These are phyloP conservation scores for Cladosporium sp. DNA, from an alignment of 2,329 filamentous ascomycete species.

Conservation along the genomic window DNA sequence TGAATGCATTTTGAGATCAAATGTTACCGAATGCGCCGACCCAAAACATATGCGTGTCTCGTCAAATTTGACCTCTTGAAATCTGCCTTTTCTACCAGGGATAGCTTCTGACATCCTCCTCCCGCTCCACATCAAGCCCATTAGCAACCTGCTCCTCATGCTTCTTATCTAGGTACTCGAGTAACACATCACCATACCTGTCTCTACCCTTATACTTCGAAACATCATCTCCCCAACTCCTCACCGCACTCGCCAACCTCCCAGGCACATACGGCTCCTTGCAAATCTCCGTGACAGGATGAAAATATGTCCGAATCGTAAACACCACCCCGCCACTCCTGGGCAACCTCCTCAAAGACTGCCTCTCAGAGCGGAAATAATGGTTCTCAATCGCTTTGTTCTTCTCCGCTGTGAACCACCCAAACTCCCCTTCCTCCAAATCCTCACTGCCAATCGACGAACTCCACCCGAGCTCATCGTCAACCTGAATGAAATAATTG, in stretches of 20 bases:
- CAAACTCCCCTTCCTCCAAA: constrained; percentile 43
- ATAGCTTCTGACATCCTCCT: constrained; percentile 59
- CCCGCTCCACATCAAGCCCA: constrained; percentile 53
- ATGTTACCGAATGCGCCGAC: no score
- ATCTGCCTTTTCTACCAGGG: constrained; percentile 46
- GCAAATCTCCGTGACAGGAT: constrained; percentile 63
- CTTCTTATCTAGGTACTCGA: constrained; percentile 71
- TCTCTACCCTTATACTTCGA: constrained; percentile 73
- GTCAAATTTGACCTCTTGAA: no score
- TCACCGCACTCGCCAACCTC: constrained; percentile 68
- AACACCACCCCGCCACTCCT: constrained; percentile 55
- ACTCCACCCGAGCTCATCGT: constrained; percentile 72
- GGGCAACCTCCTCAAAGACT: constrained; percentile 59
- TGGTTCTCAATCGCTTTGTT: constrained; percentile 68
- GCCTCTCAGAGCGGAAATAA: constrained; percentile 72
- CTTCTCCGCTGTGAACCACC: constrained; percentile 74
- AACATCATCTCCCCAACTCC: constrained; percentile 79
- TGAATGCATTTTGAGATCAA: no score
- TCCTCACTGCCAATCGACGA: constrained; percentile 73
- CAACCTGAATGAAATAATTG: constrained; percentile 87
- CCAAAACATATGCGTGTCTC: no score
- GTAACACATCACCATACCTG: constrained; percentile 65
- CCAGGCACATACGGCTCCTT: constrained; percentile 74
- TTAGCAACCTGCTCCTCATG: constrained; percentile 68
- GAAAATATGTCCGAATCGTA: constrained; percentile 77